phyloP scores from a whole-genome alignment of 805 yeast species.

The Yamadazyma kitorensis region DNA sequence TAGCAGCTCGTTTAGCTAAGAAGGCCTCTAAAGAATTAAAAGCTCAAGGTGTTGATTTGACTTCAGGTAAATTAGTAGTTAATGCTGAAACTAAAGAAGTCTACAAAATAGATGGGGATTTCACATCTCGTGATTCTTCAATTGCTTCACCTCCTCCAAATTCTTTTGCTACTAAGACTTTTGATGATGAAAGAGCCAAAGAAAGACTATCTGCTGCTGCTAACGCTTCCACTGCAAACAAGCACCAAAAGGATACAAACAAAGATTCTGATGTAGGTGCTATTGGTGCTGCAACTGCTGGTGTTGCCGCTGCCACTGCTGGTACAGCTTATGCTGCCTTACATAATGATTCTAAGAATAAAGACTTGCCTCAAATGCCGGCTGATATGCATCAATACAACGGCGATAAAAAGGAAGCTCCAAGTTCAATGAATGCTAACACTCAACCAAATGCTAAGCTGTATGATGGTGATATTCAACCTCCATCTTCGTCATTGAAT shows the following conservation, averaged over 20 bases:
- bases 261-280: slow-evolving; percentile 21
- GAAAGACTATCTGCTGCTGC: slow-evolving; percentile 3
- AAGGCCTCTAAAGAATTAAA: slow-evolving; percentile 28
- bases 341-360: slow-evolving; percentile 1
- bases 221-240: slow-evolving; percentile 1
- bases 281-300: slow-evolving; percentile 15
- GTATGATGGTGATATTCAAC: slow-evolving; percentile 9
- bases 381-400: too few relatives aligned
- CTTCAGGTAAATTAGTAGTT: slow-evolving; percentile 31
- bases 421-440: too few relatives aligned
- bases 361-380: slow-evolving; percentile 3
- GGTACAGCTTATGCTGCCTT: slow-evolving; percentile 10
- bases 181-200: slow-evolving; percentile 1
- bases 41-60: slow-evolving; percentile 30
- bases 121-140: slow-evolving; percentile 1
- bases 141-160: not conserved
- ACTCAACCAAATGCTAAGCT: slow-evolving; percentile 4
- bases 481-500: slow-evolving; percentile 6
- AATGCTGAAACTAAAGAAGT: slow-evolving; percentile 33
- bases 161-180: not conserved
- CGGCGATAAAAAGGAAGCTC: too few relatives aligned
- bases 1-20: slow-evolving; percentile 30
- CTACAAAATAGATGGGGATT: slow-evolving; percentile 19
- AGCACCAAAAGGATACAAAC: not conserved
- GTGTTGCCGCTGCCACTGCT: slow-evolving; percentile 7